These are phyloP conservation scores for Thymus quinquecostatus DNA, from an alignment of 257 asterid species.

Conservation along the genomic window DNA sequence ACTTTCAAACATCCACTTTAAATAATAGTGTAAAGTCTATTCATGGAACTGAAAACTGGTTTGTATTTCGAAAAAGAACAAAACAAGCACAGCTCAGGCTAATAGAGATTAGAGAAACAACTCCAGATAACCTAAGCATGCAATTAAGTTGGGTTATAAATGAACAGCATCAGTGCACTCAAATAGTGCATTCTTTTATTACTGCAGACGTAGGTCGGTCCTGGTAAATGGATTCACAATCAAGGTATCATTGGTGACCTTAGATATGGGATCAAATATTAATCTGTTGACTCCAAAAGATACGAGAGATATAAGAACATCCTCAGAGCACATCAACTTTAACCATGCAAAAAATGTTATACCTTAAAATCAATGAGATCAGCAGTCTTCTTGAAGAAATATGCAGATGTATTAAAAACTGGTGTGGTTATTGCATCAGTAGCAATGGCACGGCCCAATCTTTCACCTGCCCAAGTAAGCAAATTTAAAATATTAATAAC, in stretches of 20 bases:
- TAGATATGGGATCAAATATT: background rate
- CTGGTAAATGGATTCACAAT: background rate
- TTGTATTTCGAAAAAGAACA: constrained; percentile 2
- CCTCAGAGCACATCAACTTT: constrained; percentile 3
- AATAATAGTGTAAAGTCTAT: constrained; percentile 9
- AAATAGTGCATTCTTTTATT: too few relatives aligned
- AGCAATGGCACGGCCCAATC: constrained; percentile 81
- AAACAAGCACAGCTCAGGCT: constrained; percentile 1
- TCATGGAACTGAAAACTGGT: background rate
- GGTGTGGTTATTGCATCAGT: constrained; percentile 94
- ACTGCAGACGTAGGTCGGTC: background rate
- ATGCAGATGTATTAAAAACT: constrained; percentile 88
- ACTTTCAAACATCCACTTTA: constrained; percentile 11
- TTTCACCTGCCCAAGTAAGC: constrained; percentile 64
- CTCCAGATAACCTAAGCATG: background rate
- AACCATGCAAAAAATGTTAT: constrained; percentile 14
- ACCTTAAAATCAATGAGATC: constrained; percentile 95
- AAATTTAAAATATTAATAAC: background rate
- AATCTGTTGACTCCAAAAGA: background rate
- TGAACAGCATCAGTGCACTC: too few relatives aligned
- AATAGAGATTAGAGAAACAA: background rate
- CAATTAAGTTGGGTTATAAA: background rate
- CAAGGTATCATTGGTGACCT: constrained; percentile 11
- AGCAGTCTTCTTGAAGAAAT: constrained; percentile 82
- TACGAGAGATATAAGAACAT: background rate